Percentiles rank a stretch among this genome's conserved stretches.
Evolutionary conservation across 2,329 filamentous ascomycete species (phyloP).

Genomic region (Alternaria gansuensis): DNA sequence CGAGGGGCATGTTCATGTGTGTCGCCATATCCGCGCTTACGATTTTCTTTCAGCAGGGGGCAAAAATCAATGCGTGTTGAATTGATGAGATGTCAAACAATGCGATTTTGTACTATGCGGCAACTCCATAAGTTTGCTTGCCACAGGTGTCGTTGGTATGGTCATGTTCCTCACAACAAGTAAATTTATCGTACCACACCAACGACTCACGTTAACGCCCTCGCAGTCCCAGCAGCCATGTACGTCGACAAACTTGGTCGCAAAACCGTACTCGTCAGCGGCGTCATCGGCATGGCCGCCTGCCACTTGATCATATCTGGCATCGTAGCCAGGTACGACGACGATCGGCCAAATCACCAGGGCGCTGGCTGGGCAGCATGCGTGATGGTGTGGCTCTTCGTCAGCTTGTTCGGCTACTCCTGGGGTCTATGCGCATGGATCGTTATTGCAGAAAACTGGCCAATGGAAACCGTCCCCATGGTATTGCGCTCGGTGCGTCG

Average conservation of each 20-base stretch:
- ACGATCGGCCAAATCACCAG: conserved; percentile 64
- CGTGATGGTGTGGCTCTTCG: conserved; percentile 76
- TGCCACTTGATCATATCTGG: conserved; percentile 76
- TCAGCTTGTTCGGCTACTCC: conserved; percentile 76
- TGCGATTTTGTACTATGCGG: conserved; percentile 59
- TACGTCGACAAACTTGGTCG: conserved; percentile 74
- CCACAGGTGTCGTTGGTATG: conserved; percentile 75
- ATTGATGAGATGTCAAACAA: conserved; percentile 44
- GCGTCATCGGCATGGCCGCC: conserved; percentile 73
- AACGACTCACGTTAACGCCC: neutral
- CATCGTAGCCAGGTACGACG: conserved; percentile 71
- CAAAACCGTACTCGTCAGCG: conserved; percentile 68
- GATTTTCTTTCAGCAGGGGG: conserved; percentile 56
- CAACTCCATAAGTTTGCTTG: conserved; percentile 66
- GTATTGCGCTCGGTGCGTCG: conserved; percentile 71
- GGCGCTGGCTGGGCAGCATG: conserved; percentile 75
- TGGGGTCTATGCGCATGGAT: conserved; percentile 82
- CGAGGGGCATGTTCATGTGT: conserved; percentile 70
- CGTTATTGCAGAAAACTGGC: conserved; percentile 77
- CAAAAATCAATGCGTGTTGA: conserved; percentile 53
- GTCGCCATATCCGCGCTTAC: conserved; percentile 67
- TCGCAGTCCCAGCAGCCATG: conserved; percentile 65
- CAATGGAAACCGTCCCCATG: conserved; percentile 72
- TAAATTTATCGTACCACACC: neutral
- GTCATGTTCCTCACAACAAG: conserved; percentile 68